These are phyloP conservation scores for Puccinellia tenuiflora DNA, from an alignment of 176 grass and related monocot genomes.

Conservation along the genomic window DNA sequence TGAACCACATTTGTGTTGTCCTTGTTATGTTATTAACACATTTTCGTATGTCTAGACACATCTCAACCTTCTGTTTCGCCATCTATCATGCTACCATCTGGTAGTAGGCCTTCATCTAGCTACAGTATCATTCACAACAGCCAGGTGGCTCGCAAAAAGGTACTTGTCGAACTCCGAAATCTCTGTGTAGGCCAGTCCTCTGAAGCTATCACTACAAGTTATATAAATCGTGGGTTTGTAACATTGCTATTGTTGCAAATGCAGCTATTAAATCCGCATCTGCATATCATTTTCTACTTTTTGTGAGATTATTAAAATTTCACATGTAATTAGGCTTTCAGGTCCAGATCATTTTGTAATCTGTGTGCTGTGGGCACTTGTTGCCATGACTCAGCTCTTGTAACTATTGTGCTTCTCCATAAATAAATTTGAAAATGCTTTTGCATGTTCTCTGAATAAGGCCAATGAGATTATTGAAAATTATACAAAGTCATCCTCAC, in stretches of 20 bases:
- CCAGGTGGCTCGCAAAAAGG: too few relatives aligned
- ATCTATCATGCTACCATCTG: constrained; percentile 26
- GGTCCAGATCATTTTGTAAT: not conserved
- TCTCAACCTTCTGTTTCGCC: constrained; percentile 33
- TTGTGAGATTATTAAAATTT: not conserved
- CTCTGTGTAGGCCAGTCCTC: not conserved
- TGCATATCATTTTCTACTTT: not conserved
- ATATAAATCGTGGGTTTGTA: not conserved
- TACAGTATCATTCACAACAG: constrained; percentile 57
- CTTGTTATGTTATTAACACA: constrained; percentile 7
- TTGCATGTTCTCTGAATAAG: not conserved
- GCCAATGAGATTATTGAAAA: not conserved
- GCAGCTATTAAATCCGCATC: too few relatives aligned
- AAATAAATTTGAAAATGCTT: not conserved
- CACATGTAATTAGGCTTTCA: constrained; percentile 10
- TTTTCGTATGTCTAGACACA: constrained; percentile 35
- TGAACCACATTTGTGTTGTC: not conserved
- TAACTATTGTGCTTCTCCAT: not conserved
- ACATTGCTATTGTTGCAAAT: not conserved
- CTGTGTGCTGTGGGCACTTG: too few relatives aligned
- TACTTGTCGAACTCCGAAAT: constrained; percentile 14
- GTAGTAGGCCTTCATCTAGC: constrained; percentile 45
- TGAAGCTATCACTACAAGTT: not conserved
- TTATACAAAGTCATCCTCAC: not conserved
- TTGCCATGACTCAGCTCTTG: not conserved